These are phyloP conservation scores for Colletotrichum simmondsii DNA, from an alignment of 2,329 filamentous ascomycete species.

Conservation along the genomic window DNA sequence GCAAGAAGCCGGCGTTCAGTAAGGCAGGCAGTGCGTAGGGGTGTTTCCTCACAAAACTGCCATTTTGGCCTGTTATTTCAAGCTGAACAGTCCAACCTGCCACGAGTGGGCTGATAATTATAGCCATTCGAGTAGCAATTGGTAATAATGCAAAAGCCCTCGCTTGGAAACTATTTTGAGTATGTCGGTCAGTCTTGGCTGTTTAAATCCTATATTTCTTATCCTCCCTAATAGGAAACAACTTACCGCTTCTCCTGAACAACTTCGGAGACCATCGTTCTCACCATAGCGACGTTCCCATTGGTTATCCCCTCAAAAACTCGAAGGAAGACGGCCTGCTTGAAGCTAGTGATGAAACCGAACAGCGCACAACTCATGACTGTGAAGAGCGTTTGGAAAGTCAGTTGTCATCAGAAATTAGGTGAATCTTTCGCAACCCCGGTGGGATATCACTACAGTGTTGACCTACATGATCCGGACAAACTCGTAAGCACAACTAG, in stretches of 20 bases:
- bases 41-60: not conserved
- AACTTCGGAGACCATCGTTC: slow-evolving; percentile 23
- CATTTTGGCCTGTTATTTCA: not conserved
- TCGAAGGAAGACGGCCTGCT: slow-evolving; percentile 8
- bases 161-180: not conserved
- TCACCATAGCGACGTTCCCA: slow-evolving; percentile 9
- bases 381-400: not conserved
- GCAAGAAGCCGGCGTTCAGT: not conserved
- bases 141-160: not conserved
- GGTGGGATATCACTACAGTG: not conserved
- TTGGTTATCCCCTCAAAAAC: slow-evolving; percentile 10
- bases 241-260: slow-evolving; percentile 6
- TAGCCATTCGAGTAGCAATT: not conserved
- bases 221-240: not conserved
- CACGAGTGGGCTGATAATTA: not conserved
- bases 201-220: too few relatives aligned
- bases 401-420: too few relatives aligned
- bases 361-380: slow-evolving; percentile 8
- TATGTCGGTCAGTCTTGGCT: too few relatives aligned
- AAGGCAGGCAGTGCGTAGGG: slow-evolving; percentile 1
- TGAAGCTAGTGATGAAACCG: slow-evolving; percentile 25
- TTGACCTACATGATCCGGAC: not conserved
- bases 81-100: not conserved
- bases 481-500: slow-evolving; percentile 6
- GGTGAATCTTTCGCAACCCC: too few relatives aligned